Evolutionary conservation across 352 stramenopile genomes (phyloP), one percentile per base, ranked within the genome.

Genomic region (Lagenidium giganteum): DNA sequence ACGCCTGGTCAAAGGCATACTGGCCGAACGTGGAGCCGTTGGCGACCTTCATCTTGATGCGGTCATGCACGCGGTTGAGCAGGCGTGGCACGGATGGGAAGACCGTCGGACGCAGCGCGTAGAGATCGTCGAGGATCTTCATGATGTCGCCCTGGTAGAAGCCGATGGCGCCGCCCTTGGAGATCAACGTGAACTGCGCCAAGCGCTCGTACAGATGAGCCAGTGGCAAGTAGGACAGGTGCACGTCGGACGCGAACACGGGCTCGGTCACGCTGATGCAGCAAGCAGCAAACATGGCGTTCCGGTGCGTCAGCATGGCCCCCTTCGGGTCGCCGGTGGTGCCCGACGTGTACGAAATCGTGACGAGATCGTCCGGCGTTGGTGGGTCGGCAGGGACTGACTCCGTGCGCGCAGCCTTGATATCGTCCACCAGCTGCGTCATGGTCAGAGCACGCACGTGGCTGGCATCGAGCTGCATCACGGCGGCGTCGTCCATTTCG

Each of bases 221-320:
- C n/a, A 98, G 54, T n/a, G 93, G 93, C 27, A 98, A 59, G 64
- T 97, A 98, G 22, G 81, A 96, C 16, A 98, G 64, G 58, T 98
- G 88, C 18, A 95, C 71, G 61, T 97, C 91, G 12, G 28, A 24
- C 1, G 11, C 17, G 43, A 24, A 18, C 16, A 51, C 11, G 2
- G 32, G 23, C 25, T 32, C 28, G 12, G 24, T 20, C 23, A 26
- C 23, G 21, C 42, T 25, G 21, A 34, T 40, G 3, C 48, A 47
- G 27, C 51, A 16, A 42, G 38, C 64, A 11, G 61, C 51, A 17
- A 45, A 57, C 44, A 64, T 59, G 31, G 73, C 57, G 35, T 79
- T 84, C 39, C 42, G 57, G 47, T 91, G 78, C 30, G 62, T 73
- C 26, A 88, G 54, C 66, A 88, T 70, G 1, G 64, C 75, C 8